These are phyloP conservation scores for Trichosporon sp. DNA, from an alignment of 1,284 basidiomycete genomes.

Conservation along the genomic window DNA sequence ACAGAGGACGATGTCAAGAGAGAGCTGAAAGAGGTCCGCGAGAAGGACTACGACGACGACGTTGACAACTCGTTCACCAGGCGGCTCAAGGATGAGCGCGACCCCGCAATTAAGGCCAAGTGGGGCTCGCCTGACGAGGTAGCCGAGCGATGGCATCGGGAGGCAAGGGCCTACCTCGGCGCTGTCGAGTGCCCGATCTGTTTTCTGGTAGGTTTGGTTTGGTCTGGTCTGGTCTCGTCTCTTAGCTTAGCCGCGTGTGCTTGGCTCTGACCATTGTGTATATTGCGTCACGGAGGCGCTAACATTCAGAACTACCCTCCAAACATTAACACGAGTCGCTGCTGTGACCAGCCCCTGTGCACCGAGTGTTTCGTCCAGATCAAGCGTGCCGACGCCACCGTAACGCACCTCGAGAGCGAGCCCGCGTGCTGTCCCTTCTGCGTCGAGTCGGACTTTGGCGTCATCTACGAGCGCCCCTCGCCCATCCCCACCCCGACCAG, in stretches of 20 bases:
- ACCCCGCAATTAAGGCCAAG: constrained; percentile 10
- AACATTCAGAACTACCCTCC: constrained; percentile 65
- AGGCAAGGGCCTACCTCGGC: constrained; percentile 71
- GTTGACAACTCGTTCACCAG: constrained; percentile 34
- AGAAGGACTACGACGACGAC: constrained; percentile 35
- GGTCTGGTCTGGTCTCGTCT: no score
- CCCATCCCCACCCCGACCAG: constrained; percentile 9
- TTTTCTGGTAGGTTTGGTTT: constrained; percentile 69
- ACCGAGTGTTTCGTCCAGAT: constrained; percentile 99
- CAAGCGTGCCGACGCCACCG: constrained; percentile 87
- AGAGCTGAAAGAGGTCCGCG: constrained; percentile 33
- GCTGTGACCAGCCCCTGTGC: constrained; percentile 96
- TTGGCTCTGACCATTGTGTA: no score
- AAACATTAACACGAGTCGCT: constrained; percentile 93
- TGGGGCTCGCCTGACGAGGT: constrained; percentile 29
- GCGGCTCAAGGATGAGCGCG: constrained; percentile 33
- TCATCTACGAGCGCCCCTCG: constrained; percentile 75
- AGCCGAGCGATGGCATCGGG: constrained; percentile 56
- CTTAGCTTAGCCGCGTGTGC: no score
- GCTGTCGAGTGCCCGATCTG: constrained; percentile 99
- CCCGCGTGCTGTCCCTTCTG: constrained; percentile 95
- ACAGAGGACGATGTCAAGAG: constrained; percentile 70
- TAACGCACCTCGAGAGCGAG: constrained; percentile 84
- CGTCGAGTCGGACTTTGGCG: constrained; percentile 91
- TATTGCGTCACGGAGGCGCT: background rate